Base-by-base conservation (phyloP, 345 rosid genomes). In the Melaleuca quinquenervia region DNA sequence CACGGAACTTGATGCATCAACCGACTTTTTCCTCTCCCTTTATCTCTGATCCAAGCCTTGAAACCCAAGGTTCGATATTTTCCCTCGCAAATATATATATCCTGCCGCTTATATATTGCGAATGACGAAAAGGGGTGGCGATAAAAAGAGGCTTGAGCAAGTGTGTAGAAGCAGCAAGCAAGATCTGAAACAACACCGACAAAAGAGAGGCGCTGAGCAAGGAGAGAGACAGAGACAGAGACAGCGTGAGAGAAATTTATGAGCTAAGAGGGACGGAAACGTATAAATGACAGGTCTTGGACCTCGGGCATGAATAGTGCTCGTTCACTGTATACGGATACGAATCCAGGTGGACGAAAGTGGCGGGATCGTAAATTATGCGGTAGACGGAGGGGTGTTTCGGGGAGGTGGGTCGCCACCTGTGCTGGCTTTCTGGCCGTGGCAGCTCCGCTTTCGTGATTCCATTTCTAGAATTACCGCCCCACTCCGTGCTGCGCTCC, bases 111-210 rank as follows among this genome's bases (percentile, higher is more conserved):
- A 21, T 82, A 16, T 36, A 24, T 18, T 7, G 53, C 13, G 44
- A 51, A 53, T 82, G 56, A 53, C 56, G 60, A 53, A 53, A 82
- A 53, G 84, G 50, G 53, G 53, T 27, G 22, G 58, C 9, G 29
- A 29, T 16, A 51, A 82, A 51, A 27, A 52, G 45, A 82, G 48
- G 84, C 45, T 32, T 6, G 56, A 82, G 56, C 56, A 51, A 51
- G 84, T 52, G 45, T 82, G 56, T 4, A 51, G 56, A 82, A 82
- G 41, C 84, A 52, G 58, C 84, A 82, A 82, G 84, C 48, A 36
- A 70, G 80, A 82, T 82, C 84, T 82, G 84, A 82, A 82, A 51
- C 44, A 52, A 51, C 84, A 82, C 84, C 84, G 84, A 82, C 84
- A 82, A 41, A 52, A 36, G 13, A 36, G 26, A 36, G 11, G 48